These are phyloP conservation scores for Delphinella strobiligena DNA, from an alignment of 2,329 filamentous ascomycete genomes.

Conservation along the genomic window DNA sequence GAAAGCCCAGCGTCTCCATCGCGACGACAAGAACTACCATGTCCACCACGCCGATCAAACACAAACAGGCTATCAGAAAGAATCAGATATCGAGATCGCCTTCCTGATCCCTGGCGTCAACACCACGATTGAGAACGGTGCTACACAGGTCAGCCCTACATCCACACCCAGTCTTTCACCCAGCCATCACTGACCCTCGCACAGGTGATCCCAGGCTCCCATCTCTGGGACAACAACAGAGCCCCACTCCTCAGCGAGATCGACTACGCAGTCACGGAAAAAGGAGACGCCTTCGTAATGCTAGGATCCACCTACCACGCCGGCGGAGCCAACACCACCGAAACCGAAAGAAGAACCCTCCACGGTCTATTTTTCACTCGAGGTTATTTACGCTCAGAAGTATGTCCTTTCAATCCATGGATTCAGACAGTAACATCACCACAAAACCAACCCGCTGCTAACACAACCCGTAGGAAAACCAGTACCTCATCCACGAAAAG, in stretches of 20 bases:
- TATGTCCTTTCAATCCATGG: neutral
- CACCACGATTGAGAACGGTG: slow-evolving; percentile 22
- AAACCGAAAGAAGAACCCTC: slow-evolving; percentile 21
- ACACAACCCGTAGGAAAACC: slow-evolving; percentile 29
- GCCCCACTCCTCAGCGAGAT: slow-evolving; percentile 13
- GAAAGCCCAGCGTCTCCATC: slow-evolving; percentile 17
- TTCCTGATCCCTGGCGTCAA: slow-evolving; percentile 23
- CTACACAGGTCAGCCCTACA: slow-evolving; percentile 14
- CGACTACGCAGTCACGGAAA: slow-evolving; percentile 19
- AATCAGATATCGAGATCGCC: slow-evolving; percentile 15
- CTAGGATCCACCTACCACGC: slow-evolving; percentile 24
- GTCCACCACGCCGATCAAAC: slow-evolving; percentile 12
- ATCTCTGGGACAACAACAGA: slow-evolving; percentile 20
- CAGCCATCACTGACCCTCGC: slow-evolving; percentile 3
- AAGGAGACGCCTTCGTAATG: slow-evolving; percentile 27
- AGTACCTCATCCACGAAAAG: slow-evolving; percentile 21
- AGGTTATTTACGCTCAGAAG: neutral
- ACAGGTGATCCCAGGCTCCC: slow-evolving; percentile 24
- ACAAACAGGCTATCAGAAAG: slow-evolving; percentile 8
- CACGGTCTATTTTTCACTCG: slow-evolving; percentile 9
- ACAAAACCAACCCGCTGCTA: slow-evolving; percentile 23
- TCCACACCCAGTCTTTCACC: neutral
- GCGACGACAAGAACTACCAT: slow-evolving; percentile 21
- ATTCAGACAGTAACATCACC: slow-evolving; percentile 8
- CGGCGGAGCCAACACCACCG: slow-evolving; percentile 21